These are phyloP conservation scores for Monocercomonoides exilis DNA, from an alignment of 78 protist genomes.

Conservation along the genomic window DNA sequence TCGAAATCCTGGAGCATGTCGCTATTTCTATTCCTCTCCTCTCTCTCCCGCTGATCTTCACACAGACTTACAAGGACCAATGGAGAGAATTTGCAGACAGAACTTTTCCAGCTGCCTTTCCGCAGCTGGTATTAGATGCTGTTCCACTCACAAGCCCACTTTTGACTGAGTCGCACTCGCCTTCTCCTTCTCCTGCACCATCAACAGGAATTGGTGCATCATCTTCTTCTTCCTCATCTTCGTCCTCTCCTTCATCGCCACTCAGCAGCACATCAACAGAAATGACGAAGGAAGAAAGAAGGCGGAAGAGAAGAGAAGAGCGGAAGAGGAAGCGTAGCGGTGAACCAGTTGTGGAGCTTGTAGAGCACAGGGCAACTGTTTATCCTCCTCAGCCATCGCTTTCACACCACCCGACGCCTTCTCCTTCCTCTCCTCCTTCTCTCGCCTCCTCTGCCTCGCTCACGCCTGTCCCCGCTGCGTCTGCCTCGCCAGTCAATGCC, in stretches of 20 bases:
- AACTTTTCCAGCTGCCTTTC: not conserved
- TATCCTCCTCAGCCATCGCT: too few species aligned
- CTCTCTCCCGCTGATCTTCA: not conserved
- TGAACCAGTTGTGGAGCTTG: too few species aligned
- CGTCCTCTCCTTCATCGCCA: not conserved
- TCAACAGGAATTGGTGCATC: too few species aligned
- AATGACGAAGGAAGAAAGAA: not conserved
- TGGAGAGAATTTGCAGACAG: not conserved
- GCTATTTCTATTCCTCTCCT: not conserved
- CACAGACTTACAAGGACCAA: not conserved
- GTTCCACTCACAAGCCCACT: too few species aligned
- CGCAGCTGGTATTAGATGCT: not conserved
- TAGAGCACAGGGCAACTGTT: too few species aligned
- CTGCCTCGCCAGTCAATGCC: not conserved
- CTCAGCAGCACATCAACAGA: not conserved
- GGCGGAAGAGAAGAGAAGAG: not conserved
- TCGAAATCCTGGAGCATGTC: not conserved
- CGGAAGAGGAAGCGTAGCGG: not conserved
- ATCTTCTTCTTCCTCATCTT: not conserved
- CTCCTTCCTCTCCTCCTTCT: not conserved
- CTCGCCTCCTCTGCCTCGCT: not conserved
- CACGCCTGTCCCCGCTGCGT: not conserved
- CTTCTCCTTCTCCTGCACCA: not conserved
- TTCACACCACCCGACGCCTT: too few species aligned
- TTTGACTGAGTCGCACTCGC: not conserved